phyloP scores from a whole-genome alignment of 108 stramenopile genomes.

The Stephanodiscus minutulus region DNA sequence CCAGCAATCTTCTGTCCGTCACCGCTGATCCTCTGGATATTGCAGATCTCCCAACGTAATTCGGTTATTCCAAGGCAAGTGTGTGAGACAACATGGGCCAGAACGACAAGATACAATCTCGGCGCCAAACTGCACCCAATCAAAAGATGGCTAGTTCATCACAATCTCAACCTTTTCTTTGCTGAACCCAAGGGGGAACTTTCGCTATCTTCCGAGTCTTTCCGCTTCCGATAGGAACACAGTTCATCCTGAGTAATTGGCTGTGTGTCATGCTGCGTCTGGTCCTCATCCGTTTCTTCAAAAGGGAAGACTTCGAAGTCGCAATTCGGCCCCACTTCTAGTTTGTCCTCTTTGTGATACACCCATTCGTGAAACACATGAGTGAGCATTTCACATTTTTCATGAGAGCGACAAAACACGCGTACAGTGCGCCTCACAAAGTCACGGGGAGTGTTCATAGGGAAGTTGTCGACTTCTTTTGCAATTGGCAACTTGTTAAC shows the following conservation, averaged over 20 bases:
- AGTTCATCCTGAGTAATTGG: neutral
- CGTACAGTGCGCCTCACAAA: slow-evolving; percentile 29
- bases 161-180: slow-evolving; percentile 1
- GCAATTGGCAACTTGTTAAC: slow-evolving; percentile 59
- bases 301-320: slow-evolving; percentile 17
- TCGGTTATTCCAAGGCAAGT: neutral
- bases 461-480: slow-evolving; percentile 23
- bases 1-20: too few species aligned
- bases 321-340: slow-evolving; percentile 5
- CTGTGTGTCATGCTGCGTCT: neutral
- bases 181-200: neutral
- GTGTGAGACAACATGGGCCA: neutral
- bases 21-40: too few species aligned
- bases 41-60: too few species aligned
- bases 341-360: slow-evolving; percentile 8
- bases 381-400: slow-evolving; percentile 28
- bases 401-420: slow-evolving; percentile 24
- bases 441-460: slow-evolving; percentile 19
- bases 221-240: neutral
- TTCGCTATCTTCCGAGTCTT: slow-evolving; percentile 1
- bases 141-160: neutral
- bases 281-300: slow-evolving; percentile 11
- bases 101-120: too few species aligned
- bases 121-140: too few species aligned
- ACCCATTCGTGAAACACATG: slow-evolving; percentile 29